A percentile compares a stretch with the other conserved stretches of the same genome.
These are phyloP conservation scores for Sarocladiaceae sp. DNA, from an alignment of 2,329 filamentous ascomycete species.

Conservation along the genomic window DNA sequence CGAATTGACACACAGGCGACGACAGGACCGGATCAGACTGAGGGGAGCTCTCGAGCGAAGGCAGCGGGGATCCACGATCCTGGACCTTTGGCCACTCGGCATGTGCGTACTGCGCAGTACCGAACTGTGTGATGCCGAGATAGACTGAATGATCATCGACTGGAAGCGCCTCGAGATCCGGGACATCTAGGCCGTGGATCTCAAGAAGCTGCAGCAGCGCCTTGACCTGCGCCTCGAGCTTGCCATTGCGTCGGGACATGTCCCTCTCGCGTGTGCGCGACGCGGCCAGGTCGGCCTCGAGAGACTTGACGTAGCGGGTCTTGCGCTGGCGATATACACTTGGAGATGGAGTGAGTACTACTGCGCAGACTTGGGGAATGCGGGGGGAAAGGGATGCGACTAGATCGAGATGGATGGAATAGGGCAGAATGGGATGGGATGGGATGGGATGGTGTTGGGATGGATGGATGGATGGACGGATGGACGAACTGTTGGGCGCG, in stretches of 20 bases:
- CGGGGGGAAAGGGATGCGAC: not conserved
- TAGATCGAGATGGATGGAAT: not conserved
- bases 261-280: slow-evolving; percentile 4
- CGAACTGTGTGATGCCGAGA: not conserved
- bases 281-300: slow-evolving; percentile 5
- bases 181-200: not conserved
- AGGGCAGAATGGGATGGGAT: not conserved
- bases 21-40: slow-evolving; percentile 1
- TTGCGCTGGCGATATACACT: slow-evolving; percentile 8
- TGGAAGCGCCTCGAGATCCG: not conserved
- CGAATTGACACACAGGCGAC: not conserved
- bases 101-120: not conserved
- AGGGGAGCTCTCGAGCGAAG: not conserved
- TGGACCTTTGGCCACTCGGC: not conserved
- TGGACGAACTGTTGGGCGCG: slow-evolving; percentile 7
- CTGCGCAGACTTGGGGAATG: not conserved
- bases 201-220: slow-evolving; percentile 3
- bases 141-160: not conserved
- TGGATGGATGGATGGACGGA: not conserved
- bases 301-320: slow-evolving; percentile 6
- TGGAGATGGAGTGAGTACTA: too few species aligned
- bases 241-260: not conserved
- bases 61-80: not conserved
- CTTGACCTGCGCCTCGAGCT: not conserved
- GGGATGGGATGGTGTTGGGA: not conserved